Evolutionary conservation across 1,284 basidiomycete genomes (phyloP), one percentile per base, ranked within the genome.

Genomic region (Leccinum subrobustum): DNA sequence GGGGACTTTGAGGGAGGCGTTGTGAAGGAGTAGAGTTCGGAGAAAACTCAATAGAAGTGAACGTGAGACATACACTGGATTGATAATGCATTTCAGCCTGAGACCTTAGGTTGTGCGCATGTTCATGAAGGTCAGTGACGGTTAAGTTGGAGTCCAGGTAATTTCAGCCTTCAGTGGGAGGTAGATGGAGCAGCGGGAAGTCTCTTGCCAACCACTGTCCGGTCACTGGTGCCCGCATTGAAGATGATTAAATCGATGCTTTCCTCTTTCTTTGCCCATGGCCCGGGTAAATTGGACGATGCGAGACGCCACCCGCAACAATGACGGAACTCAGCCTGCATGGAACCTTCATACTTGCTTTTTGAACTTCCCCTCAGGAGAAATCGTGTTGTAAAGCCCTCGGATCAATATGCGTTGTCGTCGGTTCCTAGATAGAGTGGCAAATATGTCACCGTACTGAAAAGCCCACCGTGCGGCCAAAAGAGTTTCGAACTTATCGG

Each of bases 311-410:
- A 51, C 44, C 14, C n/a, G 4, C 47, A 18, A 31, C 37, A 50
- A 59, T 31, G 33, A 59, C n/a, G 14, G 39, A 53, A 57, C 52
- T 18, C n/a, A 25, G 37, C 35, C 27, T 47, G 35, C 25, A 53
- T 48, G 8, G 52, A 55, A 62, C 39, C 25, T 42, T 47, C 56
- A 47, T 67, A 27, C 29, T 50, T 39, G n/a, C 4, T 39, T 27
- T 44, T 44, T 11, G 42, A 53, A 42, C 25, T 7, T 52, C 20
- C 31, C 42, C 57, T 51, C 18, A 12, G 18, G 31, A 58, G 54
- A 63, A 25, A 60, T 60, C 52, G 51, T 52, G 57, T n/a, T 23
- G 35, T 58, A 53, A 50, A 57, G 57, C 66, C 68, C 67, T 68
- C 65, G 69, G 65, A 68, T 44, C 44, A 47, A 47, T 47, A 27